A percentile compares a stretch with the other conserved stretches of the same genome.
Conservation (phyloP, 108 stramenopile species). For the Skeletonema menzelii region DNA sequence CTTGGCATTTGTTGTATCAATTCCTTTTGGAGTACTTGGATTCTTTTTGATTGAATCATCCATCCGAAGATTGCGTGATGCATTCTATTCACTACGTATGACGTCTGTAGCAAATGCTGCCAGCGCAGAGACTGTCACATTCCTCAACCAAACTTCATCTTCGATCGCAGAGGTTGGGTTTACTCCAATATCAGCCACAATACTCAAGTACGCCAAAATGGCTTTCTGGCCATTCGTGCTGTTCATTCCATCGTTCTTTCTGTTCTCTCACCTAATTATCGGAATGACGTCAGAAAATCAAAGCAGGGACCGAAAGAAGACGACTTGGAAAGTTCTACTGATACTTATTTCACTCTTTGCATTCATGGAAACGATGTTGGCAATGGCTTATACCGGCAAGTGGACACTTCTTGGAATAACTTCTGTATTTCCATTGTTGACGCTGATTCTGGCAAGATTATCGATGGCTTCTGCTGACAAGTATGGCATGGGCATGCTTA, state of each 20-base stretch:
- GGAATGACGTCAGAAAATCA: background rate
- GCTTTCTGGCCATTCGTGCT: background rate
- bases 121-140: background rate
- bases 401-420: conserved; percentile 1
- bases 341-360: conserved; percentile 1
- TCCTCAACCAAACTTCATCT: background rate
- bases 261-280: background rate
- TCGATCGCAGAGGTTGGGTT: background rate
- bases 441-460: background rate
- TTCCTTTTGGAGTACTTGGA: background rate
- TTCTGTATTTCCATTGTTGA: background rate
- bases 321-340: background rate
- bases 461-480: background rate
- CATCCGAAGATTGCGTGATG: background rate
- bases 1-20: background rate
- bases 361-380: background rate
- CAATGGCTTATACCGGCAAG: background rate
- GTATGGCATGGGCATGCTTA: background rate
- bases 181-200: background rate
- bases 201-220: conserved; percentile 5
- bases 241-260: background rate
- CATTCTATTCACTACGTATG: background rate
- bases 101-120: background rate
- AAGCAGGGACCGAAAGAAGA: background rate
- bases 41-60: background rate